phyloP scores from a whole-genome alignment of 495 filamentous ascomycete genomes.

The Lasiosphaeria miniovina region DNA sequence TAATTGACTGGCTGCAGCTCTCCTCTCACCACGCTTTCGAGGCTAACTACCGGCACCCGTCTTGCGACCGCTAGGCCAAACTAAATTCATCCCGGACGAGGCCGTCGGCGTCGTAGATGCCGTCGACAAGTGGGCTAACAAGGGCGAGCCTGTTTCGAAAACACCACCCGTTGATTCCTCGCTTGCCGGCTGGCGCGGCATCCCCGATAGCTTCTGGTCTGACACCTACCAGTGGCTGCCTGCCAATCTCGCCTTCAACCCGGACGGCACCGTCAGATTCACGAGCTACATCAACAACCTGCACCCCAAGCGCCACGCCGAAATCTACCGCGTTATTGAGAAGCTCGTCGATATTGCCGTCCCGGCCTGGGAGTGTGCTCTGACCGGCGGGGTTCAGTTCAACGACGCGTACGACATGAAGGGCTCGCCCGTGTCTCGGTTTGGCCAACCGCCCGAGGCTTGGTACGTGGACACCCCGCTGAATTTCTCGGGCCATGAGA shows the following conservation, averaged over 20 bases:
- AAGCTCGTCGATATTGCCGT: slow-evolving; percentile 50
- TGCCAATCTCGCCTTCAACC: slow-evolving; percentile 47
- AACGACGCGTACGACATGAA: neutral
- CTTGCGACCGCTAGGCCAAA: neutral
- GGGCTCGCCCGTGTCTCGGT: neutral
- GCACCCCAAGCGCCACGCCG: slow-evolving; percentile 46
- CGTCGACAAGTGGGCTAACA: slow-evolving; percentile 29
- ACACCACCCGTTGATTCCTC: neutral
- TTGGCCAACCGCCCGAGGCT: neutral
- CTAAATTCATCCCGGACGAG: slow-evolving; percentile 33
- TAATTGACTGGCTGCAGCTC: neutral
- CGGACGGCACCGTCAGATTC: slow-evolving; percentile 59
- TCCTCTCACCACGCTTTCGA: slow-evolving; percentile 1
- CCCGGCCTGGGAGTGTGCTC: slow-evolving; percentile 50
- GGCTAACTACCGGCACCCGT: neutral
- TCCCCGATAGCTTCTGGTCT: slow-evolving; percentile 40
- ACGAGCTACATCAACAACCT: slow-evolving; percentile 67
- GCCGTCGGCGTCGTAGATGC: slow-evolving; percentile 30
- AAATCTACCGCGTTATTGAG: slow-evolving; percentile 53
- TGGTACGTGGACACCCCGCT: neutral
- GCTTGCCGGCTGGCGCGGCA: slow-evolving; percentile 3
- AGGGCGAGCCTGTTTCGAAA: slow-evolving; percentile 24
- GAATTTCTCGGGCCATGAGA: too few species aligned
- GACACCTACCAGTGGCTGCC: slow-evolving; percentile 60
- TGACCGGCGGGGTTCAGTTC: neutral